Base-by-base conservation (phyloP, 352 stramenopile species). In the Phytopythium montanum region DNA sequence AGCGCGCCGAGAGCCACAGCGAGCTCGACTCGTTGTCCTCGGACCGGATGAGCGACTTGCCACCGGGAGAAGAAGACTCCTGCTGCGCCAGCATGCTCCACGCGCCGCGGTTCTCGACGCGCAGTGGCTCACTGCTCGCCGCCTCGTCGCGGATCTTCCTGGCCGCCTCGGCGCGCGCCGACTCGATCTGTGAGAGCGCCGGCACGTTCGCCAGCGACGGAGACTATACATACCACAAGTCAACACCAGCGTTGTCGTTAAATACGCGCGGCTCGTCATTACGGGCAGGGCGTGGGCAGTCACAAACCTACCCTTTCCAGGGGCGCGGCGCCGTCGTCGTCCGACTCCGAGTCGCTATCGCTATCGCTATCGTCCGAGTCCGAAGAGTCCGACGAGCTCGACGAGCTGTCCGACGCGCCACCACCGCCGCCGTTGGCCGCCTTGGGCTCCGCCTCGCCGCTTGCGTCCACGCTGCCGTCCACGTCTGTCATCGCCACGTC, bases 51-150 rank as follows among this genome's bases (percentile, higher is more conserved):
- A 79, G 55, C 8, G 83, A 77, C n/a, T 76, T 81, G 19, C 73
- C 85, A 0, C 50, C 50, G 1, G 50, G 50, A 7, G 76, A 76
- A 13, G 76, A 76, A 13, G 80, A 74, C 18, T 94, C 84, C 65
- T 93, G 90, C 33, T 87, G 75, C 5, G 86, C 86, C 44, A 95
- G 72, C 70, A 92, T 73, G 51, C 84, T 94, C 86, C 86, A 95
- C 31, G 86, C 86, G 33, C 86, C 82, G 4, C 79, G 76, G 49
- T 95, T 95, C 64, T 94, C 86, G 19, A 95, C 86, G 54, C 75
- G 75, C 26, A 95, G 66, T 6, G 86, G 83, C 63, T 95, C 86
- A 1, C 57, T 64, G 9, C 65, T 81, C 18, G 69, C 71, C 29
- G 78, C 57, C 44, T 94, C 84, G 34, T 91, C 84, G 18, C 81